A percentile compares a stretch with the other conserved stretches of the same genome.
Conservation (phyloP, 2,329 filamentous ascomycete genomes). For the Ceratocystis alfenasii region DNA sequence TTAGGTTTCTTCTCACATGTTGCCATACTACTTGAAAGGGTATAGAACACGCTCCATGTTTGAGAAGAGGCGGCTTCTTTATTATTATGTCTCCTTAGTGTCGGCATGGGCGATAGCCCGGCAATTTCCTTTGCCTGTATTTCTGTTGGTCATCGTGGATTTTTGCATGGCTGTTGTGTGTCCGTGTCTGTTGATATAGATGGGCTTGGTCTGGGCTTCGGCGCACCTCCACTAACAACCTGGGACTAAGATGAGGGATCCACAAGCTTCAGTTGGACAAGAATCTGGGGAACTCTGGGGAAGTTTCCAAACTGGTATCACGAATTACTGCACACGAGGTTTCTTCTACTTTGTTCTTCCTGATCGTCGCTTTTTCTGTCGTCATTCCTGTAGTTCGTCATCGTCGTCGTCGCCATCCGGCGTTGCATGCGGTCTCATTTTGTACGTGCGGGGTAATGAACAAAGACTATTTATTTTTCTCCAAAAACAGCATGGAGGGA, state of each 20-base stretch:
- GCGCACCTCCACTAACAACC: background rate
- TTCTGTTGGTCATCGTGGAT: background rate
- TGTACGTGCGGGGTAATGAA: background rate
- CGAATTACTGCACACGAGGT: background rate
- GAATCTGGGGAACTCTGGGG: slow-evolving; percentile 11
- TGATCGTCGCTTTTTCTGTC: background rate
- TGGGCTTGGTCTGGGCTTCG: slow-evolving; percentile 2
- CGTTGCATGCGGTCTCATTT: background rate
- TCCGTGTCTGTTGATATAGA: background rate
- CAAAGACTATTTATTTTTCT: background rate
- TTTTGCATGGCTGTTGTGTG: background rate
- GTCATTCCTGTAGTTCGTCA: background rate
- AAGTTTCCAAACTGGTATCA: background rate
- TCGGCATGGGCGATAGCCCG: background rate
- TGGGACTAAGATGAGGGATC: background rate
- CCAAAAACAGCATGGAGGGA: background rate
- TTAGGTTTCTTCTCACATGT: background rate
- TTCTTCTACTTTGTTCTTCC: too few relatives aligned
- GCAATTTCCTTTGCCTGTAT: background rate
- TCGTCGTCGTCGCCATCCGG: background rate
- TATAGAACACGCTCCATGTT: background rate
- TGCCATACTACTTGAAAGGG: background rate
- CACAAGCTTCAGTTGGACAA: background rate
- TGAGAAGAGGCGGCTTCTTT: background rate
- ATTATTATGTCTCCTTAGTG: background rate